Evolutionary conservation across 306 rosid species (phyloP).

Genomic region (Rubus idaeus): DNA sequence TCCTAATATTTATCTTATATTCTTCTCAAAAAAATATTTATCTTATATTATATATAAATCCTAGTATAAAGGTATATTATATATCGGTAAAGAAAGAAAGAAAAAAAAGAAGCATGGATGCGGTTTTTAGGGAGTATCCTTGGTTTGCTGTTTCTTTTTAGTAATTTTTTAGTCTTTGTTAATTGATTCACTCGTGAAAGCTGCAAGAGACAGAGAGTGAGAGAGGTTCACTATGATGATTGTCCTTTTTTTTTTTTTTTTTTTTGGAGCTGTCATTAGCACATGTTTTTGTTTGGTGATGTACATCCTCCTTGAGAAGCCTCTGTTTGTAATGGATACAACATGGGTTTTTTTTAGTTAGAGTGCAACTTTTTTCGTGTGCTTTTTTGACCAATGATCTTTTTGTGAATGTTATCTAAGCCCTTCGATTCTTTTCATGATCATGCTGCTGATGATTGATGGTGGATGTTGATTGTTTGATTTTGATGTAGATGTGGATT

Average conservation of each 20-base stretch:
- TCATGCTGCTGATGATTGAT: background rate
- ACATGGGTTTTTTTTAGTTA: background rate
- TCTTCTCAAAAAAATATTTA: background rate
- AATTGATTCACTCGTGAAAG: slow-evolving; percentile 32
- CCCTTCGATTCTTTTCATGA: slow-evolving; percentile 1
- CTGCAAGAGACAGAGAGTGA: slow-evolving; percentile 25
- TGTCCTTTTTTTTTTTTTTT: background rate
- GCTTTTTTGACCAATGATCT: slow-evolving; percentile 6
- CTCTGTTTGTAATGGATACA: slow-evolving; percentile 31
- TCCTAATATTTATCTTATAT: background rate
- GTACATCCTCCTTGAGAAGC: slow-evolving; percentile 22
- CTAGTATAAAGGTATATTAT: background rate
- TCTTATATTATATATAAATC: slow-evolving; percentile 1
- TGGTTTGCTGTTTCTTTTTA: slow-evolving; percentile 24
- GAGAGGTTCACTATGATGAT: slow-evolving; percentile 11
- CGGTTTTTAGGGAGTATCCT: slow-evolving; percentile 70
- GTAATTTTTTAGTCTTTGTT: slow-evolving; percentile 12
- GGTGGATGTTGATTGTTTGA: background rate
- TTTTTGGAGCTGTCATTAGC: slow-evolving; percentile 14
- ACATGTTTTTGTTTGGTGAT: slow-evolving; percentile 23
- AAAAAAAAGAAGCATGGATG: slow-evolving; percentile 50
- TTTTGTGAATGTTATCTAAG: background rate
- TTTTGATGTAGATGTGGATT: background rate
- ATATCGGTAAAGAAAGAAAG: slow-evolving; percentile 1
- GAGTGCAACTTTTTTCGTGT: slow-evolving; percentile 21